Conservation (phyloP, 2,329 filamentous ascomycete species). For the Incumbomyces lentus region DNA sequence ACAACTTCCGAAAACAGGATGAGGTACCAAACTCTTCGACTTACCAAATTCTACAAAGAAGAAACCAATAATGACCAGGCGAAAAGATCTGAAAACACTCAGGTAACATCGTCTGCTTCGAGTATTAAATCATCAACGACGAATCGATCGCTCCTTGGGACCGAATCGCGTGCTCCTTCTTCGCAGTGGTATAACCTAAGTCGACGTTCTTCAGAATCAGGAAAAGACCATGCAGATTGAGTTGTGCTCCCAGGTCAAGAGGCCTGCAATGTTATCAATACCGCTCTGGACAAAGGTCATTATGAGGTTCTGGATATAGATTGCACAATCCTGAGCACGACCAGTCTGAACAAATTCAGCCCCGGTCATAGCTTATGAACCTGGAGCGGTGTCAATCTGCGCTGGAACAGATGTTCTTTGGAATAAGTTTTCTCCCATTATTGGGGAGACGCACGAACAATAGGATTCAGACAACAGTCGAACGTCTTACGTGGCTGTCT, state of each 20-base stretch:
- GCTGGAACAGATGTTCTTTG: no score
- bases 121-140: constrained; percentile 17
- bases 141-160: constrained; percentile 15
- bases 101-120: constrained; percentile 8
- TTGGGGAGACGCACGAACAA: no score
- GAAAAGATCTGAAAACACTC: neutral
- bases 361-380: no score
- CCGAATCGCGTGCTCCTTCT: constrained; percentile 6
- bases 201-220: neutral
- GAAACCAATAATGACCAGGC: constrained; percentile 13
- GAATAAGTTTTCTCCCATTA: no score
- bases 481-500: no score
- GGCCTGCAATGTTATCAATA: no score
- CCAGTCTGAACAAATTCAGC: no score
- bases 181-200: constrained; percentile 1
- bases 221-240: neutral
- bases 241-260: neutral
- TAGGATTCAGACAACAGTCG: no score
- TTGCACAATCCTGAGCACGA: no score
- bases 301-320: no score
- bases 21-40: constrained; percentile 21
- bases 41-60: constrained; percentile 21
- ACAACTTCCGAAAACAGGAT: constrained; percentile 10
- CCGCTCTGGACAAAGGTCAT: no score
- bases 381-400: no score